Percentiles rank a stretch among this genome's conserved stretches.
These are phyloP conservation scores for Medicago ruthenica DNA, from an alignment of 306 rosid genomes.

Conservation along the genomic window DNA sequence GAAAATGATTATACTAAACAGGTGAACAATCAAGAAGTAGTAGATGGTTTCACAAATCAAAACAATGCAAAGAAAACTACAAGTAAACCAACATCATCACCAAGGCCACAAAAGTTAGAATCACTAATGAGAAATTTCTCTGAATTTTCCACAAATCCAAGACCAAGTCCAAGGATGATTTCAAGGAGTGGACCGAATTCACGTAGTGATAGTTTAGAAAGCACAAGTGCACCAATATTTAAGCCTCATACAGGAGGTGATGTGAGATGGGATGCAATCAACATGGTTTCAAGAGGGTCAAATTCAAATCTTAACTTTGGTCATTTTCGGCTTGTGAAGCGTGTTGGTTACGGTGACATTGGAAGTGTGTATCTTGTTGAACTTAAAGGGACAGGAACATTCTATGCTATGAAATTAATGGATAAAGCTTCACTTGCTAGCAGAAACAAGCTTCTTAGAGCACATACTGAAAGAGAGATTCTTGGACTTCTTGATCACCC, in stretches of 20 bases:
- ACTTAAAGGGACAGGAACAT: constrained; percentile 61
- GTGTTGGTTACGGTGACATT: constrained; percentile 85
- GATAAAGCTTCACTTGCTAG: constrained; percentile 81
- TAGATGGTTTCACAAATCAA: constrained; percentile 34
- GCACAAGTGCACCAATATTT: constrained; percentile 47
- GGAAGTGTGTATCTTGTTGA: constrained; percentile 84
- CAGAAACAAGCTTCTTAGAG: constrained; percentile 82
- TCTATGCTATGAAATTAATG: constrained; percentile 91
- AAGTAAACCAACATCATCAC: not conserved
- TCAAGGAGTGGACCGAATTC: constrained; percentile 44
- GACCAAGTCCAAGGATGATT: constrained; percentile 33
- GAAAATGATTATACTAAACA: constrained; percentile 10
- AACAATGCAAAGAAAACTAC: constrained; percentile 7
- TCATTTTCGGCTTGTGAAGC: constrained; percentile 76
- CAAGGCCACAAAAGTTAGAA: constrained; percentile 39
- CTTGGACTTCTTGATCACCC: constrained; percentile 95
- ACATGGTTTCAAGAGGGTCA: constrained; percentile 55
- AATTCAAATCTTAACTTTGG: constrained; percentile 53
- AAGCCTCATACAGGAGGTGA: constrained; percentile 94
- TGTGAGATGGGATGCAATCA: constrained; percentile 80
- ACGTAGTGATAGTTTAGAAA: constrained; percentile 71
- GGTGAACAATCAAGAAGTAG: constrained; percentile 33
- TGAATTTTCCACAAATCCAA: constrained; percentile 34
- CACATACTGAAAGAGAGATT: constrained; percentile 89
- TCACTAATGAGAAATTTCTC: constrained; percentile 29